A percentile compares a stretch with the other conserved stretches of the same genome.
phyloP scores from a whole-genome alignment of 2,329 filamentous ascomycete genomes.

The Cordyceps tenuipes region DNA sequence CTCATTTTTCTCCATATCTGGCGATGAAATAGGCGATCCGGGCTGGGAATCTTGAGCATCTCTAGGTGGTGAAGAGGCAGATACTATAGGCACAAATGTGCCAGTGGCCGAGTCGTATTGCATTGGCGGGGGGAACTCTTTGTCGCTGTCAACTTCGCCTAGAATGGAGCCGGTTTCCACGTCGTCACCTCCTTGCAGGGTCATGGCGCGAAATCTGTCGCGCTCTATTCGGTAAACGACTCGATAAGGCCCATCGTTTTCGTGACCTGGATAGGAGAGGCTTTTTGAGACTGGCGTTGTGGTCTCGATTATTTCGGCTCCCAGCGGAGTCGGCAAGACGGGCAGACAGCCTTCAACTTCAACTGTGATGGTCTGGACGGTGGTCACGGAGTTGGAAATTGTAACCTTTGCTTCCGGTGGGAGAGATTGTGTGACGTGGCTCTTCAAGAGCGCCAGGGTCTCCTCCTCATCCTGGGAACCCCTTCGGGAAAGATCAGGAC shows the following conservation, averaged over 20 bases:
- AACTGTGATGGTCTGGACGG: conserved; percentile 56
- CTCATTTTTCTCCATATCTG: neutral
- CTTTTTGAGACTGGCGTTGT: conserved; percentile 23
- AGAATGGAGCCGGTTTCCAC: conserved; percentile 20
- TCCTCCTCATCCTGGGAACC: conserved; percentile 28
- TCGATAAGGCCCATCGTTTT: conserved; percentile 35
- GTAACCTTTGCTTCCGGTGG: conserved; percentile 49
- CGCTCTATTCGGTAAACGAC: conserved; percentile 53
- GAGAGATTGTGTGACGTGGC: conserved; percentile 46
- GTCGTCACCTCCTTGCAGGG: conserved; percentile 26
- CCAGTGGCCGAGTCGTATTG: conserved; percentile 9
- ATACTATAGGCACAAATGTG: neutral
- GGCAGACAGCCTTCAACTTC: conserved; percentile 48
- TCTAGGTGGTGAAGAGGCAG: neutral
- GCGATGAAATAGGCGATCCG: neutral
- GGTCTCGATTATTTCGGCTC: conserved; percentile 51
- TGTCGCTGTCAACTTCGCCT: conserved; percentile 22
- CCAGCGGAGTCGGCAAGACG: conserved; percentile 46
- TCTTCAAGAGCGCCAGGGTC: conserved; percentile 37
- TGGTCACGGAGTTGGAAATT: conserved; percentile 50
- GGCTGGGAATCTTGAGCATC: neutral
- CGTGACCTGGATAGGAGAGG: conserved; percentile 16
- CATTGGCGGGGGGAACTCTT: conserved; percentile 12
- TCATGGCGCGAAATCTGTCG: conserved; percentile 38
- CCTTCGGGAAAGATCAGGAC: neutral